phyloP scores from a whole-genome alignment of 1,139 yeast species.

The Taphrina communis region DNA sequence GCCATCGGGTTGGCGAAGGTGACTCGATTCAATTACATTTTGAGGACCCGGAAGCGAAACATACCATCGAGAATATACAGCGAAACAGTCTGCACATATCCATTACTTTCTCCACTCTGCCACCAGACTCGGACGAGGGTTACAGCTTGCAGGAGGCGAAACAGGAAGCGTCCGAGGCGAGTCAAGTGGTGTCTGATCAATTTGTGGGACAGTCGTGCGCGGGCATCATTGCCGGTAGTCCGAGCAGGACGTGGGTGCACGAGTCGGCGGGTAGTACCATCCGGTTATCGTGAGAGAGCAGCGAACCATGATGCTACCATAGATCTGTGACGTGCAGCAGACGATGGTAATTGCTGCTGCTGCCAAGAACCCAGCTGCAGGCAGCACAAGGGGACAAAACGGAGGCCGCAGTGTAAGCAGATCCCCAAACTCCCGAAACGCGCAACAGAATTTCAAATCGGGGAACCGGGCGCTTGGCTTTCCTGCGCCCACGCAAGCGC shows the following conservation, averaged over 20 bases:
- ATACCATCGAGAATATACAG: neutral
- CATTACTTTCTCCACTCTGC: slow-evolving; percentile 7
- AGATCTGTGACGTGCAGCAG: too few relatives aligned
- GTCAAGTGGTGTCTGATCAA: neutral
- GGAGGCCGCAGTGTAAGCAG: too few relatives aligned
- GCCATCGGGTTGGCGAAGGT: slow-evolving; percentile 36
- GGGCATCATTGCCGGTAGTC: slow-evolving; percentile 18
- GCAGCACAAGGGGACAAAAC: too few relatives aligned
- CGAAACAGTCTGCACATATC: neutral
- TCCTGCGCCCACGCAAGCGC: neutral
- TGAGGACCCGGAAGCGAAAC: slow-evolving; percentile 14
- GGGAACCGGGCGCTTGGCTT: slow-evolving; percentile 1
- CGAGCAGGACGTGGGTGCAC: slow-evolving; percentile 26
- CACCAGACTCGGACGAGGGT: slow-evolving; percentile 12
- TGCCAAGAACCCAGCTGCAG: too few relatives aligned
- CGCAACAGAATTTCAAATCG: neutral
- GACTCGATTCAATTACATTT: slow-evolving; percentile 23
- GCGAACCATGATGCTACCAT: too few relatives aligned
- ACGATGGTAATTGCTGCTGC: too few relatives aligned
- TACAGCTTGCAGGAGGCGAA: neutral
- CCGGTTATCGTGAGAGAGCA: neutral
- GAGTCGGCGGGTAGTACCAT: slow-evolving; percentile 14
- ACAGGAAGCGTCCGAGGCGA: neutral
- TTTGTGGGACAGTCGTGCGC: slow-evolving; percentile 19
- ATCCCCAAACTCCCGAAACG: neutral